These are phyloP conservation scores for Gomphus bonarii DNA, from an alignment of 1,284 basidiomycete genomes.

Conservation along the genomic window DNA sequence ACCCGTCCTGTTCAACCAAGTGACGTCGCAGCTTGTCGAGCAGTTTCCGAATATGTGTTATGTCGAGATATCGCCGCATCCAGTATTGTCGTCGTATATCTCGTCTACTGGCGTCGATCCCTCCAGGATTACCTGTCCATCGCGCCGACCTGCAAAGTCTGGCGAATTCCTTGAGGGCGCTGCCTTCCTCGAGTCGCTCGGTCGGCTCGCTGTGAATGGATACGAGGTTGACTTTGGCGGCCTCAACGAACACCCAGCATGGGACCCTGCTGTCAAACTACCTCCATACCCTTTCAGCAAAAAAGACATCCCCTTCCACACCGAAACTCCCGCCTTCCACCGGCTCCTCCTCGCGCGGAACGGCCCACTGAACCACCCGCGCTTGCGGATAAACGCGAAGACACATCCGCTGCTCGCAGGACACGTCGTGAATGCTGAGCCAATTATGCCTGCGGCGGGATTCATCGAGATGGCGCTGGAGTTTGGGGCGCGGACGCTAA, in stretches of 20 bases:
- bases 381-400: slow-evolving; percentile 23
- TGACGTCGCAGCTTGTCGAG: slow-evolving; percentile 13
- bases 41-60: slow-evolving; percentile 18
- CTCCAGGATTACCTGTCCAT: slow-evolving; percentile 20
- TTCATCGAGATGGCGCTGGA: slow-evolving; percentile 32
- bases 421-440: slow-evolving; percentile 30
- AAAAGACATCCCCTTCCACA: slow-evolving; percentile 11
- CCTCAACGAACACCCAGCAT: slow-evolving; percentile 12
- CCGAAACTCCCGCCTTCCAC: slow-evolving; percentile 15
- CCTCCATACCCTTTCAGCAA: slow-evolving; percentile 16
- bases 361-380: slow-evolving; percentile 25
- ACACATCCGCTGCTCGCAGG: slow-evolving; percentile 29
- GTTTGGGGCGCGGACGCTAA: slow-evolving; percentile 18
- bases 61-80: slow-evolving; percentile 28
- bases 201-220: slow-evolving; percentile 19
- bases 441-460: slow-evolving; percentile 35
- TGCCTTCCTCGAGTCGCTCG: slow-evolving; percentile 20
- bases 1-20: slow-evolving; percentile 24
- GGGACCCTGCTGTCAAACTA: slow-evolving; percentile 1
- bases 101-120: slow-evolving; percentile 15
- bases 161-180: slow-evolving; percentile 13
- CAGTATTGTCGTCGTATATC: slow-evolving; percentile 26
- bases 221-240: slow-evolving; percentile 21
- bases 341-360: slow-evolving; percentile 17
- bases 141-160: slow-evolving; percentile 20